Percentiles rank a stretch among this genome's conserved stretches.
phyloP scores from a whole-genome alignment of 768 basidiomycete species.

The Coprinopsis sp. region DNA sequence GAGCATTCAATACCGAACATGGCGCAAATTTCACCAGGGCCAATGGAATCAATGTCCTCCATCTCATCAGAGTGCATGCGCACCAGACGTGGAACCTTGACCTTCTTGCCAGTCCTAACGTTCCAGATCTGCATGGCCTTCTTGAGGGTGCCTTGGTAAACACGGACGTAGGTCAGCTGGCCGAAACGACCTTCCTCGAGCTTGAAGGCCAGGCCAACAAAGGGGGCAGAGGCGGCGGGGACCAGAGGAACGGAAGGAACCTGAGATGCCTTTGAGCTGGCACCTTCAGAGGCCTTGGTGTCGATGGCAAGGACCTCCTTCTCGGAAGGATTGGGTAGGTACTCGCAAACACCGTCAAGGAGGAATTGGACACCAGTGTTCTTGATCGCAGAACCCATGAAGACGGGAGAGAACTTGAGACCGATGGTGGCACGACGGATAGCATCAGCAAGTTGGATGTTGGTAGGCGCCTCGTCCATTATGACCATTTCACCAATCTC shows the following conservation, averaged over 20 bases:
- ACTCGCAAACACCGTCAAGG: conserved; percentile 92
- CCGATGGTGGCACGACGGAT: conserved; percentile 85
- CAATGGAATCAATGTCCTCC: conserved; percentile 95
- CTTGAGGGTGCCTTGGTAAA: conserved; percentile 93
- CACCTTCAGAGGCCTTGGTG: conserved; percentile 53
- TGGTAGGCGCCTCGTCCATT: conserved; percentile 73
- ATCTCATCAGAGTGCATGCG: conserved; percentile 99
- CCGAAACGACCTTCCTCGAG: conserved; percentile 96
- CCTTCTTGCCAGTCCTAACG: conserved; percentile 91
- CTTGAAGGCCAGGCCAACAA: conserved; percentile 97
- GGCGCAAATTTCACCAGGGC: conserved; percentile 98
- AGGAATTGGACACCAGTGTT: conserved; percentile 94
- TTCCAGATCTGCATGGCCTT: conserved; percentile 85
- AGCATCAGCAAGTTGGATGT: conserved; percentile 71
- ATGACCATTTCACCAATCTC: conserved; percentile 89
- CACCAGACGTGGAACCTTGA: conserved; percentile 94
- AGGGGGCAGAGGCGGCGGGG: conserved; percentile 80
- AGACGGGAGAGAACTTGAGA: conserved; percentile 93
- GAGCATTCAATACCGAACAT: conserved; percentile 99
- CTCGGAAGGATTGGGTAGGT: conserved; percentile 87
- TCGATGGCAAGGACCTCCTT: conserved; percentile 78
- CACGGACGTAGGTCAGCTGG: conserved; percentile 96
- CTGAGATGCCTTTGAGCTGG: neutral
- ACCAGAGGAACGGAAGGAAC: conserved; percentile 68
- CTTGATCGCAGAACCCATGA: conserved; percentile 95